Percentiles rank a stretch among this genome's conserved stretches.
phyloP scores from a whole-genome alignment of 176 grass and related monocot species.

The Dendrocalamus sinicus region DNA sequence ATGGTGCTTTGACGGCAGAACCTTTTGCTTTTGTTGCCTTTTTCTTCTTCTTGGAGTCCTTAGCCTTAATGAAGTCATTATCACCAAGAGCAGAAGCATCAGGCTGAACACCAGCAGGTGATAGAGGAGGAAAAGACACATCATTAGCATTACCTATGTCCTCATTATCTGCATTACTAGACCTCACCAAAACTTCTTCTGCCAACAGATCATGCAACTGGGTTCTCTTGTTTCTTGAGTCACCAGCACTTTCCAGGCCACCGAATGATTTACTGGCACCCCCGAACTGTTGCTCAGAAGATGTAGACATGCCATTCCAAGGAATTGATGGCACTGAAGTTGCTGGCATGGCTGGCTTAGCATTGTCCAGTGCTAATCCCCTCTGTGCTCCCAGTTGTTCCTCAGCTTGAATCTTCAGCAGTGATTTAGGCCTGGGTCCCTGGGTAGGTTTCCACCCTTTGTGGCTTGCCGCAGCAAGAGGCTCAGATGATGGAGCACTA shows the following conservation, averaged over 20 bases:
- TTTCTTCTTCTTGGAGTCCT: slow-evolving; percentile 93
- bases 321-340: slow-evolving; percentile 50
- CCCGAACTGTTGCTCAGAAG: slow-evolving; percentile 53
- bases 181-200: slow-evolving; percentile 81
- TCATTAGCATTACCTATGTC: slow-evolving; percentile 48
- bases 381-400: slow-evolving; percentile 78
- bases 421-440: slow-evolving; percentile 81
- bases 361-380: slow-evolving; percentile 44
- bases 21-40: slow-evolving; percentile 79
- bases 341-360: slow-evolving; percentile 34
- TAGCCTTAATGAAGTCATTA: slow-evolving; percentile 96
- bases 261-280: slow-evolving; percentile 45
- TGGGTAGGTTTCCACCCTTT: slow-evolving; percentile 80
- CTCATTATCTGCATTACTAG: slow-evolving; percentile 60
- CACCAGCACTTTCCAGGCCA: slow-evolving; percentile 49
- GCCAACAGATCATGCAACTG: slow-evolving; percentile 87
- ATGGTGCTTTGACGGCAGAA: slow-evolving; percentile 57
- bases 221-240: slow-evolving; percentile 73
- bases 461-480: slow-evolving; percentile 46
- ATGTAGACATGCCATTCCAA: slow-evolving; percentile 62
- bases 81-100: slow-evolving; percentile 61
- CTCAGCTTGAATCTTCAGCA: slow-evolving; percentile 96
- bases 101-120: slow-evolving; percentile 36
- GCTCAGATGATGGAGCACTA: slow-evolving; percentile 52
- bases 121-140: slow-evolving; percentile 47